Conservation (phyloP, 768 basidiomycete species). For the Postia placenta region DNA sequence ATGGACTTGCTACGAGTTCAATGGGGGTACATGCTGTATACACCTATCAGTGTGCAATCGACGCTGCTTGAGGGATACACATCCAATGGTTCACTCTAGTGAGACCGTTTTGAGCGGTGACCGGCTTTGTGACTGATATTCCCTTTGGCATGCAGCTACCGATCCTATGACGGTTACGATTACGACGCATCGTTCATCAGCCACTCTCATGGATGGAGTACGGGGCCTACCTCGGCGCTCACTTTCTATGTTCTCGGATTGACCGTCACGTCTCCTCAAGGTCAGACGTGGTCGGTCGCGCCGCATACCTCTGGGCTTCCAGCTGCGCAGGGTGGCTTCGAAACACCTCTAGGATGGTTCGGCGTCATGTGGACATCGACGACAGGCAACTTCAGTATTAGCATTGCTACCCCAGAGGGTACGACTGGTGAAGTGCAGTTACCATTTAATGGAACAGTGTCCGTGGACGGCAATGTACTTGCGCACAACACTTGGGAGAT, state of each 20-base stretch:
- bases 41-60: slow-evolving; percentile 47
- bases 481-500: neutral
- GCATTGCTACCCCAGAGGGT: slow-evolving; percentile 12
- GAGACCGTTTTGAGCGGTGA: slow-evolving; percentile 7
- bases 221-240: slow-evolving; percentile 50
- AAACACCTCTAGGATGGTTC: slow-evolving; percentile 46
- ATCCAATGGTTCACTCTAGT: slow-evolving; percentile 50
- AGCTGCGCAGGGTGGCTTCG: slow-evolving; percentile 45
- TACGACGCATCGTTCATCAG: slow-evolving; percentile 52
- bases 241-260: slow-evolving; percentile 53
- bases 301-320: slow-evolving; percentile 40
- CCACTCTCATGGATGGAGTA: slow-evolving; percentile 57
- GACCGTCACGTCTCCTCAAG: slow-evolving; percentile 40
- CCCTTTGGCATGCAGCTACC: slow-evolving; percentile 34
- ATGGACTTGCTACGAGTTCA: slow-evolving; percentile 47
- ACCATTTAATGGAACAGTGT: slow-evolving; percentile 9
- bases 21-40: slow-evolving; percentile 59
- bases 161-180: slow-evolving; percentile 48
- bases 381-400: slow-evolving; percentile 5
- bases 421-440: slow-evolving; percentile 11
- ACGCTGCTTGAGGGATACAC: slow-evolving; percentile 56
- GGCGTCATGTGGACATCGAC: slow-evolving; percentile 37
- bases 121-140: neutral
- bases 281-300: slow-evolving; percentile 40
- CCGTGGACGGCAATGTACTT: slow-evolving; percentile 4